Evolutionary conservation across 192 early-diverging fungal genomes (phyloP).

Genomic region (Coemansia sp.): DNA sequence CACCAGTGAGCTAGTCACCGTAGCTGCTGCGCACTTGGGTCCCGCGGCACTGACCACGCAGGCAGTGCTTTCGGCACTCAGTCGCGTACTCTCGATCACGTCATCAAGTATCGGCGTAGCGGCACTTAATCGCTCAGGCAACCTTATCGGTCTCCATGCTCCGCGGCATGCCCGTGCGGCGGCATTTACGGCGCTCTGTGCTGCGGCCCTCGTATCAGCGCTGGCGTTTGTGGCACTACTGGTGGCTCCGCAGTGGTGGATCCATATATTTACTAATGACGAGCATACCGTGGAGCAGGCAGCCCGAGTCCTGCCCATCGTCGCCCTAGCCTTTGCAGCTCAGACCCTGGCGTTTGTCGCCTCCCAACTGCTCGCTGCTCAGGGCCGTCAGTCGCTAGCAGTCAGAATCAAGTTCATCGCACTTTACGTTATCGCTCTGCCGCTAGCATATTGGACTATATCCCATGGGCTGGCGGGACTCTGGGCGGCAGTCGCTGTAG

Average conservation of each 20-base stretch:
- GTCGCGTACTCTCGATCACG: constrained; percentile 68
- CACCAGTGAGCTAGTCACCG: constrained; percentile 68
- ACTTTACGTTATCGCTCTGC: constrained; percentile 58
- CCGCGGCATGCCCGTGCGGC: constrained; percentile 22
- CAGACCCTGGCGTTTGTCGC: constrained; percentile 61
- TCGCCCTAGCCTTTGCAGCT: constrained; percentile 18
- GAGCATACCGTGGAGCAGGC: constrained; percentile 13
- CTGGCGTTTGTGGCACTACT: constrained; percentile 37
- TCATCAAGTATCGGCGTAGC: constrained; percentile 74
- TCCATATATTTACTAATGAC: constrained; percentile 58
- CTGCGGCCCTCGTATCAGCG: constrained; percentile 20
- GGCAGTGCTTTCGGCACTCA: constrained; percentile 72
- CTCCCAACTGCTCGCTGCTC: constrained; percentile 60
- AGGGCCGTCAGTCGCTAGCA: constrained; percentile 57
- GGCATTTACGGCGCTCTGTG: constrained; percentile 15
- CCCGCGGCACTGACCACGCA: constrained; percentile 74
- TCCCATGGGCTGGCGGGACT: constrained; percentile 64
- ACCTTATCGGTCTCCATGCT: constrained; percentile 62
- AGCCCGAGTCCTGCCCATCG: constrained; percentile 19
- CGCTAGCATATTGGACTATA: constrained; percentile 59
- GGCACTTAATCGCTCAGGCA: constrained; percentile 79
- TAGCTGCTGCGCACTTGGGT: constrained; percentile 83
- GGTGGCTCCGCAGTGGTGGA: constrained; percentile 28
- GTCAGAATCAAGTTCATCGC: constrained; percentile 56
- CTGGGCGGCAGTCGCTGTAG: constrained; percentile 61